Evolutionary conservation across 345 rosid species (phyloP), one percentile per base, ranked within the genome.

Genomic region (Cardamine resedifolia): DNA sequence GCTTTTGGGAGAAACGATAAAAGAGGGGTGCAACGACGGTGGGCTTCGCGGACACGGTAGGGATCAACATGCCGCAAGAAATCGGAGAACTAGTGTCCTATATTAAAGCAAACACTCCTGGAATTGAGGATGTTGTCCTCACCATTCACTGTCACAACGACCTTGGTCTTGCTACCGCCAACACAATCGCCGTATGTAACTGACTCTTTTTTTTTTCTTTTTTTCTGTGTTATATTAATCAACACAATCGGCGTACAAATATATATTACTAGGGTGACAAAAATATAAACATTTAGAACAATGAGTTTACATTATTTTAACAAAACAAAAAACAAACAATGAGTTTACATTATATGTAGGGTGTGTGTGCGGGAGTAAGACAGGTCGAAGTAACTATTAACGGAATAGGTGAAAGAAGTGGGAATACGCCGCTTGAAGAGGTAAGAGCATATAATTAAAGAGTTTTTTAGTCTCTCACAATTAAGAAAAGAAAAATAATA

Each of bases 401-500:
- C 51, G 98, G 98, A 78, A 94, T 94, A 48, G 98, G 98, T 64
- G 98, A 94, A 73, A 87, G 98, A 77, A 89, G 96, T 66, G 98
- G 97, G 50, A 94, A 94, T 83, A 93, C 98, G 41, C 84, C 98
- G 7, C 70, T 94, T 77, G 98, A 94, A 83, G 98, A 94, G 95
- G 98, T 91, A 57, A 44, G 15, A 56, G 39, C 27, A n/a, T n/a
- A n/a, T n/a, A n/a, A n/a, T n/a, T n/a, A n/a, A n/a, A n/a, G n/a
- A n/a, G n/a, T n/a, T n/a, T n/a, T n/a, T n/a, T n/a, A n/a, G n/a
- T n/a, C n/a, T n/a, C n/a, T n/a, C n/a, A n/a, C n/a, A n/a, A n/a
- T n/a, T n/a, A n/a, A n/a, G n/a, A n/a, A n/a, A n/a, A n/a, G n/a
- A n/a, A n/a, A n/a, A n/a, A n/a, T n/a, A n/a, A n/a, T n/a, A n/a